Evolutionary conservation across 768 basidiomycete species (phyloP).

Genomic region (Suillus placidus): DNA sequence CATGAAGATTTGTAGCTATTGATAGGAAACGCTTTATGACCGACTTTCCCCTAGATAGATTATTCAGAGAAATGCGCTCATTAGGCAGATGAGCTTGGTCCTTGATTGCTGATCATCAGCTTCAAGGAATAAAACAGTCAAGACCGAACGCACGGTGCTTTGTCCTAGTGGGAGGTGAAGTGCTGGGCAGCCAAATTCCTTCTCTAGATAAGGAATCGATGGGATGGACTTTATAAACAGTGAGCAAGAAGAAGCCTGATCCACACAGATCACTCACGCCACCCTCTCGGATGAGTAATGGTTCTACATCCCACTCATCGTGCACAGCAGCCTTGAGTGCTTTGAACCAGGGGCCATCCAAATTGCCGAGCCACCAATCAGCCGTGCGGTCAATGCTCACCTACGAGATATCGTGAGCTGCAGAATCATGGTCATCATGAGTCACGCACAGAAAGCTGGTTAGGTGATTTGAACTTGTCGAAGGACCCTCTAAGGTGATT

Average conservation of each 20-base stretch:
- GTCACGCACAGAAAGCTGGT: conserved; percentile 62
- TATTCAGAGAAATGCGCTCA: conserved; percentile 85
- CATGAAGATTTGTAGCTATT: conserved; percentile 20
- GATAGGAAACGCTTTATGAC: conserved; percentile 76
- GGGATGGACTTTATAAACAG: conserved; percentile 74
- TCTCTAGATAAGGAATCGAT: conserved; percentile 91
- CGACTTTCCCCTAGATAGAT: conserved; percentile 75
- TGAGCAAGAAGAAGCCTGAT: not conserved
- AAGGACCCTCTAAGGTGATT: conserved; percentile 64
- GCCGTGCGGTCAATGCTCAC: conserved; percentile 81
- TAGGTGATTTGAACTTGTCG: conserved; percentile 60
- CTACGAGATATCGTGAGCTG: conserved; percentile 39
- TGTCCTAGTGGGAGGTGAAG: conserved; percentile 96
- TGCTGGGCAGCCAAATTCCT: conserved; percentile 85
- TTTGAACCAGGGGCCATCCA: conserved; percentile 84
- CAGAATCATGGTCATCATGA: not conserved
- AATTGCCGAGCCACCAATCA: conserved; percentile 95
- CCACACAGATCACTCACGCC: conserved; percentile 57
- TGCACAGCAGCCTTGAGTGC: conserved; percentile 80
- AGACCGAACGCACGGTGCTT: conserved; percentile 63
- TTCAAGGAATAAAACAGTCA: conserved; percentile 5
- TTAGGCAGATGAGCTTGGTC: conserved; percentile 94
- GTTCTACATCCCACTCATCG: conserved; percentile 86
- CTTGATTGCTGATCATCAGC: conserved; percentile 37
- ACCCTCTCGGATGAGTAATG: conserved; percentile 90